A percentile compares a stretch with the other conserved stretches of the same genome.
Conservation (phyloP, 2,329 filamentous ascomycete species). For the Cladosporium sp. region DNA sequence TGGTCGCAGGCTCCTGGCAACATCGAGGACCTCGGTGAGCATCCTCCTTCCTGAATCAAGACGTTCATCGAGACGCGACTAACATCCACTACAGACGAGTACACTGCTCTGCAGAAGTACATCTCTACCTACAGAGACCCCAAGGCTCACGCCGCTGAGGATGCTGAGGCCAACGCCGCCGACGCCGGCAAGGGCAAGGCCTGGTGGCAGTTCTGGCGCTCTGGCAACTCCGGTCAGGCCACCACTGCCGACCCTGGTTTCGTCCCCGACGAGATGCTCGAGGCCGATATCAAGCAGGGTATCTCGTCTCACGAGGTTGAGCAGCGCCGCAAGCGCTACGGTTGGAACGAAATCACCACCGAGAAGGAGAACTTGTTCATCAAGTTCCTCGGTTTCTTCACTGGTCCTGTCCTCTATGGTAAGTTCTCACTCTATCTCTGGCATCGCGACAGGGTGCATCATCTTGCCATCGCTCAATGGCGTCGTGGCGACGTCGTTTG, state of each 20-base stretch:
- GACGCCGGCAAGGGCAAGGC: slow-evolving; percentile 52
- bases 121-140: slow-evolving; percentile 67
- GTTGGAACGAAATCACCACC: slow-evolving; percentile 70
- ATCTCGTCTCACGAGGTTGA: slow-evolving; percentile 62
- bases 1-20: slow-evolving; percentile 42
- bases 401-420: slow-evolving; percentile 75
- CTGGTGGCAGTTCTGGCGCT: slow-evolving; percentile 58
- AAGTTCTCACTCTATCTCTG: slow-evolving; percentile 38
- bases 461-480: slow-evolving; percentile 11
- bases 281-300: slow-evolving; percentile 67
- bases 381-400: slow-evolving; percentile 75
- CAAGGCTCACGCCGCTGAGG: slow-evolving; percentile 49
- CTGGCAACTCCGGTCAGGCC: slow-evolving; percentile 34
- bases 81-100: slow-evolving; percentile 54
- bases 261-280: slow-evolving; percentile 67
- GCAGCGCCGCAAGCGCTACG: slow-evolving; percentile 62
- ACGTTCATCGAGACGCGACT: slow-evolving; percentile 20
- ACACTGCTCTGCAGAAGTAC: slow-evolving; percentile 65
- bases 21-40: slow-evolving; percentile 44
- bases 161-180: slow-evolving; percentile 39
- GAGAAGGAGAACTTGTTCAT: slow-evolving; percentile 76
- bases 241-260: slow-evolving; percentile 39
- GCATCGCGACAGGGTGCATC: slow-evolving; percentile 6
- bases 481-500: slow-evolving; percentile 10
- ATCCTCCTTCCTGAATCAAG: neutral